These are phyloP conservation scores for Coprinopsis strossmayeri DNA, from an alignment of 768 basidiomycete genomes.

Conservation along the genomic window DNA sequence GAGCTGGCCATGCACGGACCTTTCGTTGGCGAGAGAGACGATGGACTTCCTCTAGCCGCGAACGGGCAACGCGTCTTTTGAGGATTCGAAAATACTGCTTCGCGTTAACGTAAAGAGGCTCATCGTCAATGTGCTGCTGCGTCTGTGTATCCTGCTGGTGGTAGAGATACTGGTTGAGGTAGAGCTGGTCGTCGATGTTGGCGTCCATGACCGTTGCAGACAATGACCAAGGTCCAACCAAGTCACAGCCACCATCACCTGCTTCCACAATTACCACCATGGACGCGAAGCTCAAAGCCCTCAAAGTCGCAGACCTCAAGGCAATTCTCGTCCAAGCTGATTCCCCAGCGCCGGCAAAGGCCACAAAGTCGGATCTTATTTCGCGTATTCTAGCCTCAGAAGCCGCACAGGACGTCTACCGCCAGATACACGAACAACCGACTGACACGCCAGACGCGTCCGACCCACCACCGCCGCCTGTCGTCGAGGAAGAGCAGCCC, in stretches of 20 bases:
- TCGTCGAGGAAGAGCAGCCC: neutral
- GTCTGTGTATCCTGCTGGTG: constrained; percentile 10
- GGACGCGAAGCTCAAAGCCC: constrained; percentile 42
- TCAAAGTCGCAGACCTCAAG: constrained; percentile 69
- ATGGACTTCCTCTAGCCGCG: constrained; percentile 90
- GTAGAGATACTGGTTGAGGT: constrained; percentile 14
- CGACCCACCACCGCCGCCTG: constrained; percentile 10
- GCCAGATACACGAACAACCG: constrained; percentile 24
- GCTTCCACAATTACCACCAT: constrained; percentile 23
- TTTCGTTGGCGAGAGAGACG: constrained; percentile 90
- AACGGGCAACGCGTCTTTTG: constrained; percentile 87
- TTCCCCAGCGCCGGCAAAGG: constrained; percentile 43
- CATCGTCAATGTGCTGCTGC: constrained; percentile 66
- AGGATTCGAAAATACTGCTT: constrained; percentile 99
- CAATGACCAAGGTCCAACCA: constrained; percentile 16
- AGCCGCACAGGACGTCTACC: constrained; percentile 45
- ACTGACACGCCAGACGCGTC: constrained; percentile 10
- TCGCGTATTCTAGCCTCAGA: constrained; percentile 49
- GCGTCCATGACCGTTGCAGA: constrained; percentile 6
- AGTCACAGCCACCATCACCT: constrained; percentile 20
- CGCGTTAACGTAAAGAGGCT: constrained; percentile 98
- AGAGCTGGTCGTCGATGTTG: constrained; percentile 18
- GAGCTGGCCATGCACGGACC: constrained; percentile 34
- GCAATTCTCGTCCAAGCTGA: constrained; percentile 50
- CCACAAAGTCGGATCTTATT: constrained; percentile 65